Evolutionary conservation across 805 yeast genomes (phyloP).

Genomic region (Myxozyma kluyveri): DNA sequence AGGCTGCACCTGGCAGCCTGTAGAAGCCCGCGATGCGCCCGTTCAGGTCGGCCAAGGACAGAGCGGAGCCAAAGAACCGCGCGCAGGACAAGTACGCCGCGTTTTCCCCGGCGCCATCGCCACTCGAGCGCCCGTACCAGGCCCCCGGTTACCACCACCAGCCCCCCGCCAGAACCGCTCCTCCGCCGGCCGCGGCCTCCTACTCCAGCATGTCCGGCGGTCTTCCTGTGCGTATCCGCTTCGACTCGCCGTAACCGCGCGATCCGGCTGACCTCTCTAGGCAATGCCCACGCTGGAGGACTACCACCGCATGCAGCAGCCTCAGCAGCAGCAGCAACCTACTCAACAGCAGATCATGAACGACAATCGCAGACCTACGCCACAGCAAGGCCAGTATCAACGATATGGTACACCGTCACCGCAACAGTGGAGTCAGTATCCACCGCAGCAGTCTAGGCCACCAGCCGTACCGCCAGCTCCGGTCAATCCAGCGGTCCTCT

Average conservation of each 20-base stretch:
- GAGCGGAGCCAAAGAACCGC: not conserved
- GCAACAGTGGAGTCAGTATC: slow-evolving; percentile 13
- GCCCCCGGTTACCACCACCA: not conserved
- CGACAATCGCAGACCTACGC: not conserved
- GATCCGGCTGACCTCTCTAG: no score
- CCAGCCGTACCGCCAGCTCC: not conserved
- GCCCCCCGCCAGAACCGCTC: not conserved
- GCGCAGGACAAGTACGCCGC: not conserved
- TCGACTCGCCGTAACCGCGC: no score
- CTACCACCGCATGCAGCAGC: slow-evolving; percentile 4
- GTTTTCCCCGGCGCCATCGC: not conserved
- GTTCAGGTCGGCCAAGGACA: not conserved
- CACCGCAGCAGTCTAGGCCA: not conserved
- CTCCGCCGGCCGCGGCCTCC: not conserved
- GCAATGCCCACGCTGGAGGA: slow-evolving; percentile 26
- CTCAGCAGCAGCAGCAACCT: slow-evolving; percentile 4
- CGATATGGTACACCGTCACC: not conserved
- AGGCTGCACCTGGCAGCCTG: no score
- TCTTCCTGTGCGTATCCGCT: slow-evolving; percentile 12
- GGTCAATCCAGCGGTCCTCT: slow-evolving; percentile 24
- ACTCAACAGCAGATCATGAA: slow-evolving; percentile 2
- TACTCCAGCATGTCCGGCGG: slow-evolving; percentile 7
- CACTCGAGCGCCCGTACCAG: no score
- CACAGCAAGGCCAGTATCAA: slow-evolving; percentile 14
- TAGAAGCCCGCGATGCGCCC: no score